Base-by-base conservation (phyloP, 2,329 filamentous ascomycete species). In the Microthyrium microscopicum region DNA sequence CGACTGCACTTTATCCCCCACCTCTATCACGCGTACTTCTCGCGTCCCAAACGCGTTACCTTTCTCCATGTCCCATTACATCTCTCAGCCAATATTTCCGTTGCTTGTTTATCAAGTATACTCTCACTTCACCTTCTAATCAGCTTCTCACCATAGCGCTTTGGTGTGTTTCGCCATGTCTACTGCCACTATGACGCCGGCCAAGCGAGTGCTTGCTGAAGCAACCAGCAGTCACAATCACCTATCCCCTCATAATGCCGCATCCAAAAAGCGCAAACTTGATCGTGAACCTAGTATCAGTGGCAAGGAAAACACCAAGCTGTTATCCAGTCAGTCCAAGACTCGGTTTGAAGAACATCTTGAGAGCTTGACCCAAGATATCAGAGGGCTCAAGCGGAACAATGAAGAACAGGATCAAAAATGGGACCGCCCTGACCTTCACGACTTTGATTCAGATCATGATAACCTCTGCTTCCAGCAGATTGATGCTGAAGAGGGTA, bases 281-380 rank as follows among this genome's bases (percentile, higher is more conserved):
- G 52, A 55, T 36, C 58, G 63, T 9, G 60, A 63, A 20, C 66
- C 66, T 37, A 65, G 79, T 44, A 70, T 67, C 35, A 68, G 71
- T 35, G 75, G 22, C 28, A 34, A 34, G 17, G 22, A 19, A 11
- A 40, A 34, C 31, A 31, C 18, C 16, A 16, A 17, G 48, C 52
- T 73, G 38, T 66, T 70, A 41, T 87, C 79, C 2, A 85, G 70
- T 44, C 82, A 85, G 54, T 70, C 71, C 12, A 94, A 92, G 60
- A 93, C 84, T 52, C 70, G 78, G 35, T 98, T 98, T 52, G 89
- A 95, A 56, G 84, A 94, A 51, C 82, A 93, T 2, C 66, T 98
- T 40, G 87, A 94, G 64, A 93, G 92, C 62, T 70, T 98, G 56
- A 89, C 83, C 40, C 87, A 95, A 56, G 84, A 94, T 50, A 85